Evolutionary conservation across 495 filamentous ascomycete genomes (phyloP).

Genomic region (Penicillium flavigenum): DNA sequence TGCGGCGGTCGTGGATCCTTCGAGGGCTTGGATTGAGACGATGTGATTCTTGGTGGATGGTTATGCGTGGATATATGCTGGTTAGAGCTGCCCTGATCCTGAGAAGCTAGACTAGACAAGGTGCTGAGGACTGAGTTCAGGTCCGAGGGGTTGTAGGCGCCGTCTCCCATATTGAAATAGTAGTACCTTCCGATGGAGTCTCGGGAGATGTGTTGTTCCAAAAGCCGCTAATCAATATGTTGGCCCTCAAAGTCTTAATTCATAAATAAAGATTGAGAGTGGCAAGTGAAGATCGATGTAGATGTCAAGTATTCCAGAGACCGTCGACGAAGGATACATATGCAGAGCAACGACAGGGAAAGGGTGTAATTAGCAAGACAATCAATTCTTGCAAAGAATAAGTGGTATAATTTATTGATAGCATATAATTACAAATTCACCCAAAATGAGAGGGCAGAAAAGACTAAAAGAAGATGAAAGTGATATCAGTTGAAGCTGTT

Average conservation of each 20-base stretch:
- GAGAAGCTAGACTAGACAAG: slow-evolving; percentile 36
- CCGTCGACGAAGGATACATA: neutral
- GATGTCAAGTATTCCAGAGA: neutral
- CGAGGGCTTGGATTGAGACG: slow-evolving; percentile 4
- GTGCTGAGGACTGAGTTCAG: slow-evolving; percentile 55
- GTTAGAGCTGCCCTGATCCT: slow-evolving; percentile 12
- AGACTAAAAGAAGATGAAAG: neutral
- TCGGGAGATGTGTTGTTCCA: neutral
- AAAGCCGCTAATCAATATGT: neutral
- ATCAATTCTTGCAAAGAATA: neutral
- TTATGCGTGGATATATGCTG: slow-evolving; percentile 5
- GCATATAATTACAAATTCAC: neutral
- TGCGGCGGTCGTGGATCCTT: slow-evolving; percentile 13
- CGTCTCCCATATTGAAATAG: slow-evolving; percentile 29
- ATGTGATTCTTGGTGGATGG: slow-evolving; percentile 3
- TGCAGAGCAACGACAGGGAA: neutral
- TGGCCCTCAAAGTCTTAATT: neutral
- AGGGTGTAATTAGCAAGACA: neutral
- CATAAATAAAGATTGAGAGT: neutral
- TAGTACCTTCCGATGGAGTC: neutral
- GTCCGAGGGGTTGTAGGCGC: slow-evolving; percentile 44
- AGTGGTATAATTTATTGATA: neutral
- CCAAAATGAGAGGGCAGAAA: neutral
- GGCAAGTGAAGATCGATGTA: slow-evolving; percentile 1
- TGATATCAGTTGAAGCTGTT: slow-evolving; percentile 12